Evolutionary conservation across 73 alveolate species (phyloP), one percentile per base, ranked within the genome.

Genomic region (Paramecium primaurelia): DNA sequence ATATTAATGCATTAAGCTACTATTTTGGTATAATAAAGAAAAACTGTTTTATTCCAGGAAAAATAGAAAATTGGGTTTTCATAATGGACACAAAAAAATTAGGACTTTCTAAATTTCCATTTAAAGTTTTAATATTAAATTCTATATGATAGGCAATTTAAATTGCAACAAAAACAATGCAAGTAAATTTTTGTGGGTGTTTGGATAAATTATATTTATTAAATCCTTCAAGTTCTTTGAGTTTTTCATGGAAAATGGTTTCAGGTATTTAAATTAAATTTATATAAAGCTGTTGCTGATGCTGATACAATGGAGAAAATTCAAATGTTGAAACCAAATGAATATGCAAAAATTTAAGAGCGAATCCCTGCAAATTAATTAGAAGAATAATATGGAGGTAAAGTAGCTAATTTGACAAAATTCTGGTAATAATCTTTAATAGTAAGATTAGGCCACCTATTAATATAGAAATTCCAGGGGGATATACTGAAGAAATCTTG

Each of bases 1-100:
- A 71, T 22, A 71, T 71, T 40, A 89, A 83, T 71, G 94, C 94
- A 59, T 83, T 89, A 47, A 71, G 94, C 68, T 77, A 71, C 20
- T 89, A 71, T 49, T 71, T 71, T 32, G 92, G 75, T 34, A 89
- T 89, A 42, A 89, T 89, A 9, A 69, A 47, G 71, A 71, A 44
- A 60, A 59, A 89, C 47, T 71, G 86, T 59, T 89, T 89, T 83
- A 91, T 89, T 44, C 86, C 86, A 14, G 86, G 88, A 58, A 58
- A 89, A 12, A 89, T 89, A n/a, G 94, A 89, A 37, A 89, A 89
- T 22, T 89, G 94, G 94, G 91, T 89, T 2, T 89, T 89, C 64
- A 89, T 89, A 20, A 89, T 89, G 86, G 94, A 89, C 37, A 89
- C 94, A 38, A 83, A 83, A 47, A 73, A 34, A 71, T 38, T 89